These are phyloP conservation scores for Aspergillus sojae DNA, from an alignment of 2,329 filamentous ascomycete genomes.

Conservation along the genomic window DNA sequence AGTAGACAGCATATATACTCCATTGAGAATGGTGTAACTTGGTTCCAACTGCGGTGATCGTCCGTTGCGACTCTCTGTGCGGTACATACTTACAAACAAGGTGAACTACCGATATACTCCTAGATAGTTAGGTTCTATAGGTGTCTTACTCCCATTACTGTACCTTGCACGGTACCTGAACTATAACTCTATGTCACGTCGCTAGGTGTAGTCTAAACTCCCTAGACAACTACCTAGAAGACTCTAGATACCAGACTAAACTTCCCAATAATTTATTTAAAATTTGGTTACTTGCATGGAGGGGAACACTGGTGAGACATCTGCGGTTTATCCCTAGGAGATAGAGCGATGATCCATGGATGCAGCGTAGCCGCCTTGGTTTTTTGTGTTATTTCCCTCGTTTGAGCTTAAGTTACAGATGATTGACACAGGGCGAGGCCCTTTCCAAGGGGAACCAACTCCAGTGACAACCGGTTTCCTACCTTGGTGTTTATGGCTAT, in stretches of 20 bases:
- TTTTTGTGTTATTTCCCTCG: not conserved
- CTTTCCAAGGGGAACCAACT: not conserved
- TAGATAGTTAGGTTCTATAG: not conserved
- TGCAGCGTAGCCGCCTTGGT: too few species aligned
- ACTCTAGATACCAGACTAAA: not conserved
- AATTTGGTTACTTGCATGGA: slow-evolving; percentile 1
- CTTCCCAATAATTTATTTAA: not conserved
- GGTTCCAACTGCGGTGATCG: not conserved
- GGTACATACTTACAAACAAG: not conserved
- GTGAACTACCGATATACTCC: not conserved
- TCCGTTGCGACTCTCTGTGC: not conserved
- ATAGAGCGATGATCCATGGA: not conserved
- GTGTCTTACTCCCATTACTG: not conserved
- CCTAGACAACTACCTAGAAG: not conserved
- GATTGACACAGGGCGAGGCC: not conserved
- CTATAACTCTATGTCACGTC: not conserved
- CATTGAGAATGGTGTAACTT: not conserved
- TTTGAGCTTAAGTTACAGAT: not conserved
- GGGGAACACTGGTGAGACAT: slow-evolving; percentile 18
- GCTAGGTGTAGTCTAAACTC: not conserved
- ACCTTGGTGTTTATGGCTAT: not conserved
- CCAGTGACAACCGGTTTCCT: not conserved
- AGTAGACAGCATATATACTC: not conserved
- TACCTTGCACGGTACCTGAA: slow-evolving; percentile 5
- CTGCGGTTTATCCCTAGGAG: slow-evolving; percentile 7